phyloP scores from a whole-genome alignment of 352 stramenopile species.

The Phytopythium ostracodes region DNA sequence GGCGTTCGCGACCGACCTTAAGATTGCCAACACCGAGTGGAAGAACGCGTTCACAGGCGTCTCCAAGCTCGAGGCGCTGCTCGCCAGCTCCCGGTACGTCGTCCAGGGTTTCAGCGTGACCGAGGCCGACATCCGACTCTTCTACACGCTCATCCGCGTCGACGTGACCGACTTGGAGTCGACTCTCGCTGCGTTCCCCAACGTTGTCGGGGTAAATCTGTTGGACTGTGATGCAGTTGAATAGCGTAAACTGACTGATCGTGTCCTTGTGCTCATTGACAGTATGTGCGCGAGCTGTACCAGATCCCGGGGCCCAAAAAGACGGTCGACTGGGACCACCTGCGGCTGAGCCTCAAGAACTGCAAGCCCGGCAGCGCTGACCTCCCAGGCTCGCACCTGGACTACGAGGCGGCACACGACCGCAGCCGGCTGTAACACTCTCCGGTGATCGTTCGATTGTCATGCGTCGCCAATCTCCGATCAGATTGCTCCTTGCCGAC shows the following conservation, averaged over 20 bases:
- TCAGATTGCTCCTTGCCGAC: too few species aligned
- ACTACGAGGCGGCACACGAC: conserved; percentile 27
- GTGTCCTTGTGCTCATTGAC: neutral
- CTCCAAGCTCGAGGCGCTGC: conserved; percentile 17
- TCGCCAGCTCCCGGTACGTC: conserved; percentile 14
- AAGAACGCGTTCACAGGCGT: conserved; percentile 17
- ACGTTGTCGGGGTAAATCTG: conserved; percentile 13
- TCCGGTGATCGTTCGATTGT: too few species aligned
- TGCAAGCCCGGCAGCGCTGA: conserved; percentile 68
- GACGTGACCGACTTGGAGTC: conserved; percentile 10
- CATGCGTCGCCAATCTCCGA: too few species aligned
- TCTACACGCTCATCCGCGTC: conserved; percentile 28
- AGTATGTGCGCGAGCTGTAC: conserved; percentile 58
- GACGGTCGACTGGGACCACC: conserved; percentile 87
- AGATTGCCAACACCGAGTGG: conserved; percentile 40
- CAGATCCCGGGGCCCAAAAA: conserved; percentile 67
- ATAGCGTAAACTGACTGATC: too few species aligned
- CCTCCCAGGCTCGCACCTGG: conserved; percentile 45
- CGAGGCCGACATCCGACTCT: conserved; percentile 33
- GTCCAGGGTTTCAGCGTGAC: conserved; percentile 20
- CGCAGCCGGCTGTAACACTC: conserved; percentile 12
- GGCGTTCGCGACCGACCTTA: conserved; percentile 59
- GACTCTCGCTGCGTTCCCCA: conserved; percentile 10
- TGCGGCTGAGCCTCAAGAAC: conserved; percentile 86
- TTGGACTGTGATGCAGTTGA: neutral